Base-by-base conservation (phyloP, 2,329 filamentous ascomycete species). In the Fusarium albosuccineum region DNA sequence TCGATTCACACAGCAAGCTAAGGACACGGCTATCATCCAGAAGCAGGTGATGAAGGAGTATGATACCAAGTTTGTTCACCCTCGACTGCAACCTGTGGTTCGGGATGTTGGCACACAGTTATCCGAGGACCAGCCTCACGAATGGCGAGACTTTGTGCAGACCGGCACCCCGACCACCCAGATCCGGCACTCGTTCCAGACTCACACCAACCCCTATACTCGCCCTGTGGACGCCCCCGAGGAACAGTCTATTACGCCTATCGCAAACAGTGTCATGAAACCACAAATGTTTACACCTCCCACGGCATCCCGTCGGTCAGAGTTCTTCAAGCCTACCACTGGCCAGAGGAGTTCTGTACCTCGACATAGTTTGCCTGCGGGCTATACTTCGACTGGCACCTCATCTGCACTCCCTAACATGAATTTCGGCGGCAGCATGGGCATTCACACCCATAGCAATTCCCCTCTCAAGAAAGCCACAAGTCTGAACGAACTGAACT, bases 41-140 rank as follows among this genome's bases (percentile, higher is more conserved):
- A 93, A 91, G 71, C 92, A 98, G 79, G 95, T 98, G 6, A 85
- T 98, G 80, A 91, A 94, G 76, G 96, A 99, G 80, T 99, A 99
- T 76, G 93, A 98, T 76, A 92, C 89, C 70, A 99, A 99, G 81
- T 97, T 91, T 74, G 96, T 99, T 1, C 93, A 97, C 74, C 96
- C 96, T 3, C 87, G 90, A 10, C 87, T 97, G n/a, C 92, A 97
- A 71, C 92, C 91, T 8, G 83, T 92, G 6, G 92, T 97, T 68
- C 81, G 87, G 55, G 86, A 89, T 88, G 93, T 95, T 2, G 92
- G 89, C 6, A 96, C 92, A 1, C 95, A 98, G 77, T 90, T 91
- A 60, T 88, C 87, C 39, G 79, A 80, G 45, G 82, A 85, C 14
- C 79, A 82, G 9, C 79, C 79, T 9, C 72, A 76, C 8, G 78